These are phyloP conservation scores for Ormosia emarginata DNA, from an alignment of 306 rosid genomes.

Conservation along the genomic window DNA sequence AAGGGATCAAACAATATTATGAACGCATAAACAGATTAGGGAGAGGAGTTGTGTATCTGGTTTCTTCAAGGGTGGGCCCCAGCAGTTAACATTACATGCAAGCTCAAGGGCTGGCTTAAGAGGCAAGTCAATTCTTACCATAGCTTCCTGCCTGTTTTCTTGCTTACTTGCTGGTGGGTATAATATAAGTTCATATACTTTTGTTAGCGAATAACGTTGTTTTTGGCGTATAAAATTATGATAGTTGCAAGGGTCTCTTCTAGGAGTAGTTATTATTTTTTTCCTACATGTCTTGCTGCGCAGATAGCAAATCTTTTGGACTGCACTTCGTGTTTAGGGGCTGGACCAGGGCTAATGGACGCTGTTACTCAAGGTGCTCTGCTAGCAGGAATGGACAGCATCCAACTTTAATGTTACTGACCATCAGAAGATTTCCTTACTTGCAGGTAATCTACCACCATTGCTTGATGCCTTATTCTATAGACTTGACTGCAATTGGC, in stretches of 20 bases:
- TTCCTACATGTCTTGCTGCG: background rate
- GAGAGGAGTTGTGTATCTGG: conserved; percentile 82
- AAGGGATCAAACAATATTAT: conserved; percentile 78
- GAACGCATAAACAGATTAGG: conserved; percentile 77
- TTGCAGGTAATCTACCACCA: conserved; percentile 56
- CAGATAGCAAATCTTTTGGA: conserved; percentile 83
- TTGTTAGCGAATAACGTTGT: background rate
- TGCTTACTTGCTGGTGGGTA: conserved; percentile 12
- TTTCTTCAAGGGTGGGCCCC: conserved; percentile 83
- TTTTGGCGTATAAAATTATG: background rate
- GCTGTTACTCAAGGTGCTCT: conserved; percentile 87
- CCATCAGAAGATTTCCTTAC: conserved; percentile 76
- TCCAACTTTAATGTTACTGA: conserved; percentile 76
- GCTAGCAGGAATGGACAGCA: conserved; percentile 74
- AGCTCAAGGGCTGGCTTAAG: conserved; percentile 60
- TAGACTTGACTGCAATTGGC: background rate
- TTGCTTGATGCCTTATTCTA: conserved; percentile 2
- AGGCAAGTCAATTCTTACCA: conserved; percentile 49
- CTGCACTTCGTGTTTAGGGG: conserved; percentile 91
- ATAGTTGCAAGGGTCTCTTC: background rate
- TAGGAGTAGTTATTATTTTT: background rate
- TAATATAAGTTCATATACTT: background rate
- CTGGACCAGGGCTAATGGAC: conserved; percentile 94
- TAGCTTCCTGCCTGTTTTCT: conserved; percentile 14
- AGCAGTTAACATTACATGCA: conserved; percentile 68